Percentiles rank a stretch among this genome's conserved stretches.
These are phyloP conservation scores for Zoysia matrella DNA, from an alignment of 202 grass and related monocot species.

Conservation along the genomic window DNA sequence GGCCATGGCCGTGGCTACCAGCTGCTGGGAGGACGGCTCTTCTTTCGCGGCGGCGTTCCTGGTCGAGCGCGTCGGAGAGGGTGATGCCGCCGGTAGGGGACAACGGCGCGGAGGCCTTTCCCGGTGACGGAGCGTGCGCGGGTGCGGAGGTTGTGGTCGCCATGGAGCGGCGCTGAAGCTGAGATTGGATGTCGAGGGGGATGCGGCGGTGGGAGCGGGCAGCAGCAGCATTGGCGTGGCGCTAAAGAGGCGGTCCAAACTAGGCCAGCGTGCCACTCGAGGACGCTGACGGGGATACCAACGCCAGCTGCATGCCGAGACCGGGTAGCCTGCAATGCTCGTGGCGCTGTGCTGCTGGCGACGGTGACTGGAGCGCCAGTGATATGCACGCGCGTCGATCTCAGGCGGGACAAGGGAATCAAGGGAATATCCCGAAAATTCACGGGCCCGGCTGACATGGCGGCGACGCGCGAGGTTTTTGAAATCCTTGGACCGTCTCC, in stretches of 20 bases:
- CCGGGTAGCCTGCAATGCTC: neutral
- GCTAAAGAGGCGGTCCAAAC: neutral
- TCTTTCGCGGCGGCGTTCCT: slow-evolving; percentile 30
- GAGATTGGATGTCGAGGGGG: neutral
- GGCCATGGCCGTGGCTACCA: neutral
- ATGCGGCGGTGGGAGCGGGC: slow-evolving; percentile 12
- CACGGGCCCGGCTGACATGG: neutral
- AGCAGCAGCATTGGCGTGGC: slow-evolving; percentile 14
- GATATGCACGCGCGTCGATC: neutral
- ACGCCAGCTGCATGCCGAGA: neutral
- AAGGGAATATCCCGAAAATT: neutral
- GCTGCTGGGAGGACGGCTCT: neutral
- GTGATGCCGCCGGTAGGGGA: neutral
- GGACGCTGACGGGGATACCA: neutral
- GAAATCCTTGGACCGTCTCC: neutral
- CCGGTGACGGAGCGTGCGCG: neutral
- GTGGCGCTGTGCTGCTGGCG: neutral
- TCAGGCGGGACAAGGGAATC: neutral
- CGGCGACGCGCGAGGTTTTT: neutral
- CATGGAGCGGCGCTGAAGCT: neutral
- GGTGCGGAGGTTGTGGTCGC: neutral
- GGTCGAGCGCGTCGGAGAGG: slow-evolving; percentile 25
- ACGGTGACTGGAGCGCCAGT: neutral
- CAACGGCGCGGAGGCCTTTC: neutral
- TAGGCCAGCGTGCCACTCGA: neutral